Percentiles rank a stretch among this genome's conserved stretches.
These are phyloP conservation scores for Botryotinia calthae DNA, from an alignment of 2,329 filamentous ascomycete genomes.

Conservation along the genomic window DNA sequence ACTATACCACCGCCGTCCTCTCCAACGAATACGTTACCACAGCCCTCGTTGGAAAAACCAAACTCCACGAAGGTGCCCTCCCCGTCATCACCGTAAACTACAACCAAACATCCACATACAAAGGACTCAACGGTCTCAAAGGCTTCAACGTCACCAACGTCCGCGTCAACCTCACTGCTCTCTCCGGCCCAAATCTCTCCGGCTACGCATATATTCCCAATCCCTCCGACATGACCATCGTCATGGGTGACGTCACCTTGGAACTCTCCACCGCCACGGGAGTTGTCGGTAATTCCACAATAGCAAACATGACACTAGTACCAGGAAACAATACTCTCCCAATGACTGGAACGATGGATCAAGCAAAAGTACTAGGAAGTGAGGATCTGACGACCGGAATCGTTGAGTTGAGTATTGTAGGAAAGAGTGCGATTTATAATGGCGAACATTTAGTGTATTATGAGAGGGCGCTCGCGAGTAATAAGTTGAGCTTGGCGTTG, in stretches of 20 bases:
- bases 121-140: slow-evolving; percentile 55
- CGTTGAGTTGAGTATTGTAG: slow-evolving; percentile 50
- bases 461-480: slow-evolving; percentile 46
- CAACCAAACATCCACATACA: slow-evolving; percentile 56
- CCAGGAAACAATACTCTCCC: slow-evolving; percentile 54
- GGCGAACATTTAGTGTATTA: slow-evolving; percentile 54
- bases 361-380: slow-evolving; percentile 38
- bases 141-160: slow-evolving; percentile 51
- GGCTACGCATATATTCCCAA: slow-evolving; percentile 58
- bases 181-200: slow-evolving; percentile 50
- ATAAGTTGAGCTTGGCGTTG: slow-evolving; percentile 46
- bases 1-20: slow-evolving; percentile 49
- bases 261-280: slow-evolving; percentile 44
- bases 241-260: slow-evolving; percentile 57
- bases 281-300: slow-evolving; percentile 49
- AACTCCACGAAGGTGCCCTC: slow-evolving; percentile 50
- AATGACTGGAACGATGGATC: slow-evolving; percentile 50
- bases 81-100: slow-evolving; percentile 52
- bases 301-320: slow-evolving; percentile 50
- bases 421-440: slow-evolving; percentile 47
- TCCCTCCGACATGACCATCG: slow-evolving; percentile 55
- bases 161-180: slow-evolving; percentile 43
- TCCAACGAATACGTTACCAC: slow-evolving; percentile 49
- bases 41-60: slow-evolving; percentile 50
- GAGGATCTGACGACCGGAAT: slow-evolving; percentile 42